Evolutionary conservation across 2,329 filamentous ascomycete species (phyloP).

Genomic region (Aspergillus oerlinghausenensis): DNA sequence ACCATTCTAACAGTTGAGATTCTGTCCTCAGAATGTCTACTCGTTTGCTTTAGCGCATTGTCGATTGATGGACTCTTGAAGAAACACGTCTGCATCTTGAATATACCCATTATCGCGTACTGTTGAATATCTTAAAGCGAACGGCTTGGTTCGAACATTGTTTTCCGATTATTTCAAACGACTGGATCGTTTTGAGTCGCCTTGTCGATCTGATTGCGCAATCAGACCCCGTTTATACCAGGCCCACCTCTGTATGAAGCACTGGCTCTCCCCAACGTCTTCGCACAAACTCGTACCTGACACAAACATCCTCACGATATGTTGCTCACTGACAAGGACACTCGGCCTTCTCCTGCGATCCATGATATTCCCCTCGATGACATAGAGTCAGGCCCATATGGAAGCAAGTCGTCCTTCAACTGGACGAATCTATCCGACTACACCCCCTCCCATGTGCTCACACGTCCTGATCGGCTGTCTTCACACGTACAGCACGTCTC

Average conservation of each 20-base stretch:
- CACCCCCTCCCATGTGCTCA: slow-evolving; percentile 19
- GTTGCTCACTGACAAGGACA: slow-evolving; percentile 11
- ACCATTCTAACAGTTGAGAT: neutral
- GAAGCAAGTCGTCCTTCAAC: slow-evolving; percentile 2
- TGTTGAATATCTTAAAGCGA: neutral
- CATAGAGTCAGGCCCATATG: slow-evolving; percentile 21
- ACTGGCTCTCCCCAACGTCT: neutral
- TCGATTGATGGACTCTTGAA: neutral
- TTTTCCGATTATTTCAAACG: neutral
- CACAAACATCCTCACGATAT: slow-evolving; percentile 6
- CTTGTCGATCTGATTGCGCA: neutral
- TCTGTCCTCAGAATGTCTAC: neutral
- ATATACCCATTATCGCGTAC: neutral
- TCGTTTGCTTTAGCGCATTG: neutral
- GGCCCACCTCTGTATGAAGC: too few species aligned
- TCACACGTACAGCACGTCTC: slow-evolving; percentile 15
- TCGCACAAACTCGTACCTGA: neutral
- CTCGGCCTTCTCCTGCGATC: slow-evolving; percentile 19
- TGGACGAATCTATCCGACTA: slow-evolving; percentile 23
- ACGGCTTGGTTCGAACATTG: neutral
- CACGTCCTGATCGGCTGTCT: slow-evolving; percentile 14
- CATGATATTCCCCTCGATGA: slow-evolving; percentile 26
- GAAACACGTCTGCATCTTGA: neutral
- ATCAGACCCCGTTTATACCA: neutral
- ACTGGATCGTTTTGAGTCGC: neutral